These are phyloP conservation scores for Ceratocystis eucalypticola DNA, from an alignment of 2,329 filamentous ascomycete species.

Conservation along the genomic window DNA sequence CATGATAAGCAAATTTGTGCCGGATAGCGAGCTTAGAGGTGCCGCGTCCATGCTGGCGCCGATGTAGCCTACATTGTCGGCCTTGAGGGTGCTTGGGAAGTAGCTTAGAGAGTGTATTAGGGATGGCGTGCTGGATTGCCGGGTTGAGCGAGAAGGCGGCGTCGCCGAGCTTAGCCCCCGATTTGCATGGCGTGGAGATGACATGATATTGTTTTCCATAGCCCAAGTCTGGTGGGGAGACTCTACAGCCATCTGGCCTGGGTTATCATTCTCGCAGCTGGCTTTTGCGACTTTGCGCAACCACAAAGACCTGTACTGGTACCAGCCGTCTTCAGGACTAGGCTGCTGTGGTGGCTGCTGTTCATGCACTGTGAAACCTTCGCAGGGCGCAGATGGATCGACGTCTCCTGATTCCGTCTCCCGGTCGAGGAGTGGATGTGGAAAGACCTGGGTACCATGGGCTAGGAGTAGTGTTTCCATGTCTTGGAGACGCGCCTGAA, in stretches of 20 bases:
- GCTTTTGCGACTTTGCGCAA: slow-evolving; percentile 2
- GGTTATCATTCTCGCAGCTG: background rate
- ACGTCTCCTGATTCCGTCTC: background rate
- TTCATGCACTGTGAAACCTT: background rate
- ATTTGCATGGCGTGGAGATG: slow-evolving; percentile 21
- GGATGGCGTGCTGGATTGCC: slow-evolving; percentile 16
- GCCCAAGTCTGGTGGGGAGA: background rate
- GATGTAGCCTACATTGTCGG: slow-evolving; percentile 51
- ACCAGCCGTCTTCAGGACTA: background rate
- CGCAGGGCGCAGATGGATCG: background rate
- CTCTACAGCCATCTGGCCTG: background rate
- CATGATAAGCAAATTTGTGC: slow-evolving; percentile 62
- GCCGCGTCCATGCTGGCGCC: slow-evolving; percentile 39
- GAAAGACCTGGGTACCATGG: slow-evolving; percentile 44
- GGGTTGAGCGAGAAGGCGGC: slow-evolving; percentile 18
- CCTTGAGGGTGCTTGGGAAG: slow-evolving; percentile 38
- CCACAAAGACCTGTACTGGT: slow-evolving; percentile 1
- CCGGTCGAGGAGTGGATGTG: background rate
- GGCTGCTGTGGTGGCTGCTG: background rate
- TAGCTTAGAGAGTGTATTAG: slow-evolving; percentile 25
- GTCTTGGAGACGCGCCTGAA: slow-evolving; percentile 53
- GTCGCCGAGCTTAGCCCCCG: slow-evolving; percentile 22
- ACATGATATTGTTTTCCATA: background rate
- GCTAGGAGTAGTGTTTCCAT: slow-evolving; percentile 53
- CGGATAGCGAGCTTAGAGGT: slow-evolving; percentile 58